phyloP scores from a whole-genome alignment of 2,329 filamentous ascomycete species.

The Botryotinia globosa region DNA sequence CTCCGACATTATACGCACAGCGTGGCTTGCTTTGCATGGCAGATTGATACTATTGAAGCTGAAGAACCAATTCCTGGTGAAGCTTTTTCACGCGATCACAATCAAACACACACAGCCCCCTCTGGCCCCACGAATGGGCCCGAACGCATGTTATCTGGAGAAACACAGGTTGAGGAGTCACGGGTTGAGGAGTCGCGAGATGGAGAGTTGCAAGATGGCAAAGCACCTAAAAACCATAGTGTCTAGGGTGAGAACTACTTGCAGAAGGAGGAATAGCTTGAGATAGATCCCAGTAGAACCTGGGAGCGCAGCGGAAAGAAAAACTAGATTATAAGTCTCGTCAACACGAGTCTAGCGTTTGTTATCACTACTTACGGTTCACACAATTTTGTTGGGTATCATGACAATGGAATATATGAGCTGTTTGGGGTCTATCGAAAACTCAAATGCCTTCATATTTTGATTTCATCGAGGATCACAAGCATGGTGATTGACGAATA shows the following conservation, averaged over 20 bases:
- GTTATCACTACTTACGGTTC: too few species aligned
- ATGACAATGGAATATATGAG: background rate
- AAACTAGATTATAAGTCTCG: too few species aligned
- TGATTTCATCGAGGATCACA: background rate
- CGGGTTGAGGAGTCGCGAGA: too few species aligned
- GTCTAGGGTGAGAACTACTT: background rate
- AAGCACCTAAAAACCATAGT: background rate
- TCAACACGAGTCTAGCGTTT: background rate
- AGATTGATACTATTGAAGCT: background rate
- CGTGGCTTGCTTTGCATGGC: background rate
- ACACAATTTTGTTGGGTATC: background rate
- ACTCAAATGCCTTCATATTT: background rate
- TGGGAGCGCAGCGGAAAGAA: background rate
- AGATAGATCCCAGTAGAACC: too few species aligned
- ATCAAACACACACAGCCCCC: background rate
- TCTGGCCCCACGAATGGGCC: background rate
- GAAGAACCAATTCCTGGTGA: too few species aligned
- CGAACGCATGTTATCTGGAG: background rate
- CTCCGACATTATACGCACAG: accelerated
- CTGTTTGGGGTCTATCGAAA: background rate
- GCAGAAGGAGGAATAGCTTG: background rate
- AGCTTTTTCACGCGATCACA: too few species aligned
- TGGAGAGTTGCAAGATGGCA: background rate
- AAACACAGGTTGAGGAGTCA: background rate
- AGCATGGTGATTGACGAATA: too few species aligned